Base-by-base conservation (phyloP, 305 asterid species). In the Solanum hybrid region DNA sequence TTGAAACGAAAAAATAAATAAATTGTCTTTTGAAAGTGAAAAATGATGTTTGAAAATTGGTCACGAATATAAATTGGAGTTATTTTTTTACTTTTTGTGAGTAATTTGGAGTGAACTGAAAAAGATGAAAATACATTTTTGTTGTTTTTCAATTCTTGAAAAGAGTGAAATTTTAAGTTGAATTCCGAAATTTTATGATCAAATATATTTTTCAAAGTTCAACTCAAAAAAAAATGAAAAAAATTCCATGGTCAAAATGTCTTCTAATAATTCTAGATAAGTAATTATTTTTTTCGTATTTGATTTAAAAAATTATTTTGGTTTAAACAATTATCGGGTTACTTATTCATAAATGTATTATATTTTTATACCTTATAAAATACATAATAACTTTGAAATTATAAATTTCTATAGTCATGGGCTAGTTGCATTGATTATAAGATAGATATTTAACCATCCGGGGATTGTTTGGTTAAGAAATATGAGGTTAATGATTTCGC, bases 151-250 rank as follows among this genome's bases (percentile, higher is more conserved):
- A 56, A 56, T 56, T 56, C 24, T 16, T 17, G 2, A 51, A 51
- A 6, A 51, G n/a, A 0, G 22, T 51, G 66, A 17, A 51, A 51
- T 51, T 51, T 51, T 51, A 51, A 51, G 69, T 17, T 20, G 71
- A 56, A 20, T 17, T 56, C 0, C 2, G 0, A 60, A 60, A 7
- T 3, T 60, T 60, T 60, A 3, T 60, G 71, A 0, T 60, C 71
- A 60, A 60, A 60, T 5, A 2, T 56, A 17, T 56, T 56, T 20
- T 56, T 7, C 24, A 7, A 20, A 56, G 2, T 56, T 56, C 10
- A 56, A 56, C 11, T 56, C 8, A 6, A 42, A 51, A 46, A 14
- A 3, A 56, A 16, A 14, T 16, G 4, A 51, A 51, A 51, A 16
- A 17, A 51, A 0, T 17, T 56, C 10, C 24, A 56, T 17, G 69